phyloP scores from a whole-genome alignment of 2,329 filamentous ascomycete genomes.

The Fusarium sp. region DNA sequence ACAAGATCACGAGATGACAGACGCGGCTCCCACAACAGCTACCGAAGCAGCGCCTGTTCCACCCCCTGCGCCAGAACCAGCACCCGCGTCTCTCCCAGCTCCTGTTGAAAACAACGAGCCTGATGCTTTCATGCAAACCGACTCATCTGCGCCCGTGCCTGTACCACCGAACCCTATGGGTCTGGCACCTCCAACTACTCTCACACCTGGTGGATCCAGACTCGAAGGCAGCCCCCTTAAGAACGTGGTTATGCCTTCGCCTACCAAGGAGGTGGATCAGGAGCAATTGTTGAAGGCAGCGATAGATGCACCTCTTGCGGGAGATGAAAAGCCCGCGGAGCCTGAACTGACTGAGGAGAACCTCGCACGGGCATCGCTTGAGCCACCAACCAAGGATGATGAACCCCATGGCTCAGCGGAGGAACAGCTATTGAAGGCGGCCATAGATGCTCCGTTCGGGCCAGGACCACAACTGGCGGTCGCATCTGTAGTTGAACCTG shows the following conservation, averaged over 20 bases:
- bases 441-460: constrained; percentile 26
- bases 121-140: constrained; percentile 42
- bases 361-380: neutral
- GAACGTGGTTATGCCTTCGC: constrained; percentile 61
- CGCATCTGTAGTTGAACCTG: neutral
- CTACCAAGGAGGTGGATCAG: constrained; percentile 49
- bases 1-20: constrained; percentile 53
- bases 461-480: neutral
- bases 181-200: constrained; percentile 45
- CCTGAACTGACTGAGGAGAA: constrained; percentile 16
- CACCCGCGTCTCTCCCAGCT: neutral
- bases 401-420: constrained; percentile 8
- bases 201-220: constrained; percentile 47
- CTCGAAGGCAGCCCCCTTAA: constrained; percentile 64
- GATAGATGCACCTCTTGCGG: neutral
- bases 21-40: constrained; percentile 46
- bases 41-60: constrained; percentile 28
- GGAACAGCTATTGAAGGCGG: constrained; percentile 14
- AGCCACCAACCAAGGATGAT: constrained; percentile 8
- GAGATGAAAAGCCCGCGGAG: neutral
- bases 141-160: constrained; percentile 36
- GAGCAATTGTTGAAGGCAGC: constrained; percentile 15
- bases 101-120: constrained; percentile 33
- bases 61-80: constrained; percentile 5
- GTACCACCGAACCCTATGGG: constrained; percentile 45